Base-by-base conservation (phyloP, 305 asterid genomes). In the Fraxinus xanthoxyloides region DNA sequence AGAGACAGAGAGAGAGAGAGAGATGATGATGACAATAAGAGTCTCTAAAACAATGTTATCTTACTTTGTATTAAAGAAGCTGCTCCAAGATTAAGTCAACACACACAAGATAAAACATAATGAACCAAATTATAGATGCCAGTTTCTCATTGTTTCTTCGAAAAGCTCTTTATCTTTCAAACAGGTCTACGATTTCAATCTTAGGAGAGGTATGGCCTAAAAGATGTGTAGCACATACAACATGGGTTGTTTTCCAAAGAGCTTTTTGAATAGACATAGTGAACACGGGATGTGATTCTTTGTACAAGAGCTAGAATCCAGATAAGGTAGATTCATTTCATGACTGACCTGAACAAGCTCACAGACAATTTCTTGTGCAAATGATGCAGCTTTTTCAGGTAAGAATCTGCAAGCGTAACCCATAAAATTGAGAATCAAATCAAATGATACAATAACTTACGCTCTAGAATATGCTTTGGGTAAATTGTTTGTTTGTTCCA, bases 301-400 rank as follows among this genome's bases (percentile, higher is more conserved):
- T 26, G 9, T 40, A 35, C 72, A 78, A 75, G 31, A 59, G 77
- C 77, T 31, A 40, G 63, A 54, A 54, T 54, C 63, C 7, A n/a
- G 56, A 80, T 24, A 31, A 7, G 31, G 24, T n/a, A 59, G 46
- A 81, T 59, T 15, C 85, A 69, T 78, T 46, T 24, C 30, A 48
- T 21, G 82, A 82, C 90, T 84, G 40, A 91, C 98, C 97, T 92
- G 86, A 86, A 90, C 89, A 85, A 96, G 98, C 90, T 91, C 95
- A 75, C 88, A 76, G 79, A 94, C 92, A 56, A 96, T 87, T 81
- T 91, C 89, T 56, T 84, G 70, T 34, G 99, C 99, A 87, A 96
- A 82, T 28, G 91, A 85, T 28, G 92, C 88, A 43, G 98, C 99
- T 87, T 96, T 92, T 77, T 91, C 94, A 12, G 98, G 98, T 80